Conservation (phyloP, 225 moss, liverwort and hornwort genomes). For the Marchantia paleacea region DNA sequence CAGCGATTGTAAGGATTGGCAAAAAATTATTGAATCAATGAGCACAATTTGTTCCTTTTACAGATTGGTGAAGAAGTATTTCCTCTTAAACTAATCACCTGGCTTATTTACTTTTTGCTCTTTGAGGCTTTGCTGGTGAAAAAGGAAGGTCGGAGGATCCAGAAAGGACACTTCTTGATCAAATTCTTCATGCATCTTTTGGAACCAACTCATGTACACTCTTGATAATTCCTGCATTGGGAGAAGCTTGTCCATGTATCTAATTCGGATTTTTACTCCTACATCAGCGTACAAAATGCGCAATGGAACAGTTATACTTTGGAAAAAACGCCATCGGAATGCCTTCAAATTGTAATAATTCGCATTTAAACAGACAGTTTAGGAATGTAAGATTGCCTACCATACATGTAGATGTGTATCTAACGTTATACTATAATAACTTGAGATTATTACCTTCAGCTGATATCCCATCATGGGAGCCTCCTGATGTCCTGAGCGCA, state of each 20-base stretch:
- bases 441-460: not conserved
- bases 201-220: conserved; percentile 3
- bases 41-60: too few species aligned
- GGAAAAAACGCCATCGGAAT: not conserved
- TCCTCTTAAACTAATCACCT: not conserved
- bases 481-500: conserved; percentile 25
- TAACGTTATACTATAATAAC: too few species aligned
- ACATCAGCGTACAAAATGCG: not conserved
- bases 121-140: not conserved
- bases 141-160: conserved; percentile 6
- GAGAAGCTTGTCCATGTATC: not conserved
- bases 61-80: too few species aligned
- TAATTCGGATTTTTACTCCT: conserved; percentile 7
- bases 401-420: too few species aligned
- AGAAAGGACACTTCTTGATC: conserved; percentile 11
- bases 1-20: too few species aligned
- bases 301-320: not conserved
- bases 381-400: too few species aligned
- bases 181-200: conserved; percentile 20
- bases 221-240: not conserved
- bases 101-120: not conserved
- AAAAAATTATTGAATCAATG: too few species aligned
- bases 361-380: too few species aligned
- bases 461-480: not conserved
- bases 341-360: not conserved